Evolutionary conservation across 2,329 filamentous ascomycete species (phyloP).

Genomic region (Colletotrichum tropicicola): DNA sequence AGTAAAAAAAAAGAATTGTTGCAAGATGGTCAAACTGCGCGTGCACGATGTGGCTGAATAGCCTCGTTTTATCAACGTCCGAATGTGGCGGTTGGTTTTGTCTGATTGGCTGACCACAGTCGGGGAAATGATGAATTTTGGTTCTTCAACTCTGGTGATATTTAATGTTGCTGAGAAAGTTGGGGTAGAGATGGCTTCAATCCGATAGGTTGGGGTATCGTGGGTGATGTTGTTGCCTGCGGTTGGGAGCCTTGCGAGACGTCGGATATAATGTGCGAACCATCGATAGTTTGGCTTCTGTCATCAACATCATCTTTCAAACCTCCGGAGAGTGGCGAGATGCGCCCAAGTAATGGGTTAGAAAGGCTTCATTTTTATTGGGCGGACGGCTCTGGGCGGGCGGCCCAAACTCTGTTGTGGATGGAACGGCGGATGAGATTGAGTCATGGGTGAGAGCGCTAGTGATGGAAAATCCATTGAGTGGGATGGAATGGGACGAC

Average conservation of each 20-base stretch:
- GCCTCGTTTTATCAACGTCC: not conserved
- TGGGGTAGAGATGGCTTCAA: slow-evolving; percentile 25
- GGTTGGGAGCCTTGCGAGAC: not conserved
- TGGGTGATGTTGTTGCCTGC: not conserved
- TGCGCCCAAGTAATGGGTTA: not conserved
- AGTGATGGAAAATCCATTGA: not conserved
- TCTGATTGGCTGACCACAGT: slow-evolving; percentile 10
- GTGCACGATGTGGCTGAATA: not conserved
- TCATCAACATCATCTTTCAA: slow-evolving; percentile 9
- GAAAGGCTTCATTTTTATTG: slow-evolving; percentile 13
- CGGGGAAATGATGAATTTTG: too few relatives aligned
- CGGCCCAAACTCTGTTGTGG: not conserved
- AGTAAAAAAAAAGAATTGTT: not conserved
- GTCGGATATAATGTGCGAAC: not conserved
- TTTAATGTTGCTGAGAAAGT: slow-evolving; percentile 3
- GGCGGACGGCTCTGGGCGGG: not conserved
- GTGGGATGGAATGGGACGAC: slow-evolving; percentile 7
- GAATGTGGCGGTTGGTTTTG: not conserved
- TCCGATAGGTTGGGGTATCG: not conserved
- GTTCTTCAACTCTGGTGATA: not conserved
- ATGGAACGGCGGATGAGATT: not conserved
- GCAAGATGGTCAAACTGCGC: too few relatives aligned
- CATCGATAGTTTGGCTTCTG: not conserved
- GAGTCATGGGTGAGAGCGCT: slow-evolving; percentile 19
- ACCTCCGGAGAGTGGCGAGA: not conserved